Percentiles rank a stretch among this genome's conserved stretches.
Conservation (phyloP, 2,329 filamentous ascomycete genomes). For the Boeremia exigua region DNA sequence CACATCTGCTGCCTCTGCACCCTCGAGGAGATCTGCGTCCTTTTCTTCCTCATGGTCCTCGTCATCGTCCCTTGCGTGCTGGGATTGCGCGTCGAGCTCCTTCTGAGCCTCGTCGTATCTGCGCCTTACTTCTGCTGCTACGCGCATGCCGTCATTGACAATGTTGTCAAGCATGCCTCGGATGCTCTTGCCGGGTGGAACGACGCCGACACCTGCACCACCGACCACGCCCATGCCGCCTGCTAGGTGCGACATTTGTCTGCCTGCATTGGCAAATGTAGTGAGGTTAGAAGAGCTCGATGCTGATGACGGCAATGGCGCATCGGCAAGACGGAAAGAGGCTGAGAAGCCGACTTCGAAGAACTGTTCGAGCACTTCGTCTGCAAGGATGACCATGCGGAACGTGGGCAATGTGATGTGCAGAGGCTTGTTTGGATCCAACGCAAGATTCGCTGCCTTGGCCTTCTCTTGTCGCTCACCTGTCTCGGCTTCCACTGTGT, state of each 20-base stretch:
- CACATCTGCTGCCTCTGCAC: constrained; percentile 56
- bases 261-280: constrained; percentile 76
- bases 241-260: constrained; percentile 52
- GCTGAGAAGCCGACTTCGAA: constrained; percentile 95
- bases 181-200: constrained; percentile 73
- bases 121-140: constrained; percentile 88
- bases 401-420: constrained; percentile 97
- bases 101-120: constrained; percentile 95
- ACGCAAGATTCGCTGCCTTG: constrained; percentile 82
- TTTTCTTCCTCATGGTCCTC: constrained; percentile 66
- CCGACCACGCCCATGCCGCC: constrained; percentile 53
- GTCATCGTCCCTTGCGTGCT: constrained; percentile 60
- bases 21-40: constrained; percentile 56
- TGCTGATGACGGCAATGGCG: constrained; percentile 55
- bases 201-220: constrained; percentile 58
- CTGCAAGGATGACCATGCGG: constrained; percentile 96
- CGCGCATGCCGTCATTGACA: constrained; percentile 95
- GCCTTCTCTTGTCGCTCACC: constrained; percentile 58
- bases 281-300: constrained; percentile 74
- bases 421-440: constrained; percentile 90
- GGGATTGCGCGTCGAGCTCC: constrained; percentile 81
- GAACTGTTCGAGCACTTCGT: constrained; percentile 94
- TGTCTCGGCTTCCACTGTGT: constrained; percentile 31
- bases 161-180: constrained; percentile 96
- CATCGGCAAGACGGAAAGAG: constrained; percentile 86